Base-by-base conservation (phyloP, 345 rosid genomes). In the Pistacia vera region DNA sequence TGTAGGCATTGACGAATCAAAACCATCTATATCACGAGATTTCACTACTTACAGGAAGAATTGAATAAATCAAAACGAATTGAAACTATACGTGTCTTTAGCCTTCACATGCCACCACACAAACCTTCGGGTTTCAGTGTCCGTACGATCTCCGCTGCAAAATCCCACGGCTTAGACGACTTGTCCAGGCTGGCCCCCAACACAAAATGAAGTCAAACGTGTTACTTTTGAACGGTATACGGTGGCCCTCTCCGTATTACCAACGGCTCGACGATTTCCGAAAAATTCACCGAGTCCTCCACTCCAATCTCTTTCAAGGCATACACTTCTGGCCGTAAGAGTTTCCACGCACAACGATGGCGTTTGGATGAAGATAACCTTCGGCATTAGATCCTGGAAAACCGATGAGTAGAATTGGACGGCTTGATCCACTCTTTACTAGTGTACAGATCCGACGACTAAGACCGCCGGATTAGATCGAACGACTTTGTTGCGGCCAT, bases 31-130 rank as follows among this genome's bases (percentile, higher is more conserved):
- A 63, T 89, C 92, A 49, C 72, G 97, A 68, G 88, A 88, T 77
- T 81, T 92, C 13, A 91, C 84, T 77, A 92, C 70, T 60, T 83
- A 41, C 46, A 41, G 87, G 86, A 94, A 82, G 93, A 92, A 92
- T 86, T 90, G 78, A 97, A 97, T 83, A 97, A 92, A 90, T 88
- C 92, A 87, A 79, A 92, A 97, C 16, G 99, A 92, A 92, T 94
- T 88, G 83, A 97, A 90, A 82, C 99, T 97, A 77, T 94, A 97
- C 14, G 90, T 87, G 87, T 97, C 99, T 69, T 93, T 91, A 33
- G 98, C 94, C 66, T 85, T 89, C 75, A 89, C 85, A 73, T 97
- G 99, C 88, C 75, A 90, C 96, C 44, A 83, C 83, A 79, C n/a
- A 83, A 87, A 84, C 99, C 98, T 86, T 90, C 82, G 86, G 97